Evolutionary conservation across 352 stramenopile species (phyloP).

Genomic region (Blastocystis sp.): DNA sequence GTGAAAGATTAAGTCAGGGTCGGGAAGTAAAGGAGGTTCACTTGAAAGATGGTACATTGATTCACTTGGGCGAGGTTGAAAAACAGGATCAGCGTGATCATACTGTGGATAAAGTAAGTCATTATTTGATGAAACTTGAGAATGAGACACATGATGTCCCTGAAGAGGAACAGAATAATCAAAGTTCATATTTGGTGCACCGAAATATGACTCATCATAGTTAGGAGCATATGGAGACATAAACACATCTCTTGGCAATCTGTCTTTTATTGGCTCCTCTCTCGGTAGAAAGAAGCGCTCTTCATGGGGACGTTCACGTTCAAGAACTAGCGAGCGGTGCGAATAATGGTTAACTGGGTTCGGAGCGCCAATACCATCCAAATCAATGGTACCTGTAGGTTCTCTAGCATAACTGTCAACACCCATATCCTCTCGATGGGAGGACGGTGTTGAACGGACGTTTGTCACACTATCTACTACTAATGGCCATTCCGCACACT

Average conservation of each 20-base stretch:
- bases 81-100: neutral
- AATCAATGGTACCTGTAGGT: neutral
- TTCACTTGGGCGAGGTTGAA: neutral
- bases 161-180: neutral
- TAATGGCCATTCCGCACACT: neutral
- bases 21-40: neutral
- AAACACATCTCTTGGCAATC: neutral
- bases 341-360: neutral
- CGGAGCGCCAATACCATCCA: neutral
- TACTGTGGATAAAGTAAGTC: neutral
- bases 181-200: neutral
- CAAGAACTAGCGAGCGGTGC: neutral
- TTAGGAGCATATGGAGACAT: neutral
- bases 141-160: neutral
- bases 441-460: neutral
- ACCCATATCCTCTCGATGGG: neutral
- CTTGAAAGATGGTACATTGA: neutral
- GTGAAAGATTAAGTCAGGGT: neutral
- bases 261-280: neutral
- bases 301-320: neutral
- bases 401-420: neutral
- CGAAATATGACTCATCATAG: neutral
- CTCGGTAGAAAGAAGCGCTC: neutral
- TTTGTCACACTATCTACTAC: neutral
- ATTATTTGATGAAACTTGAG: neutral